Conservation (phyloP, 768 basidiomycete genomes). For the Neoboletus magnificus region DNA sequence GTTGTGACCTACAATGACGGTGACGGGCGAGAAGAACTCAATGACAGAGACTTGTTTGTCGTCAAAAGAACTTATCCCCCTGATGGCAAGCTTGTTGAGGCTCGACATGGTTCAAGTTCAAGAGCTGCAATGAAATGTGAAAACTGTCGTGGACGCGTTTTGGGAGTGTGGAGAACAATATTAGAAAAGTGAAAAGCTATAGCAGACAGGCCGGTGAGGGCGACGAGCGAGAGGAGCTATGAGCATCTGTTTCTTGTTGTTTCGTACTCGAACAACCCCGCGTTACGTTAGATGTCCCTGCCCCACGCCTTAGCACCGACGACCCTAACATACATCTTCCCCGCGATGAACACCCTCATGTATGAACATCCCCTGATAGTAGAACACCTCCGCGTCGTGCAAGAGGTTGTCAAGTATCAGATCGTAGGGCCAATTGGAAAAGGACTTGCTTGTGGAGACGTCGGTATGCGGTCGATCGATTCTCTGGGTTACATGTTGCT, state of each 20-base stretch:
- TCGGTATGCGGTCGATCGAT: constrained; percentile 50
- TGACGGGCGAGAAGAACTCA: constrained; percentile 96
- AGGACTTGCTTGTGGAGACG: constrained; percentile 84
- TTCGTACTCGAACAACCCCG: not conserved
- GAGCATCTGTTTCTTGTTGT: too few species aligned
- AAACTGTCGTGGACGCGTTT: not conserved
- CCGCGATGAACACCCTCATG: constrained; percentile 99
- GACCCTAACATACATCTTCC: constrained; percentile 88
- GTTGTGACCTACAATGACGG: constrained; percentile 98
- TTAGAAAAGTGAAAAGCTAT: not conserved
- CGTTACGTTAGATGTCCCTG: constrained; percentile 57
- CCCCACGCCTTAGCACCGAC: constrained; percentile 79
- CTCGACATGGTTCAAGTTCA: constrained; percentile 60
- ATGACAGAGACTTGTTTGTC: constrained; percentile 92
- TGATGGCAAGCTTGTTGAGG: constrained; percentile 90
- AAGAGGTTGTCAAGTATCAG: constrained; percentile 73
- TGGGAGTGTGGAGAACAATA: not conserved
- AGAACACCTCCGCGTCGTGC: constrained; percentile 73
- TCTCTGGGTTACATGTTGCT: not conserved
- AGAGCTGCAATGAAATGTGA: too few species aligned
- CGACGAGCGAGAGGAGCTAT: not conserved
- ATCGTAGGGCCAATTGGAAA: constrained; percentile 89
- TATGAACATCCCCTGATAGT: constrained; percentile 90
- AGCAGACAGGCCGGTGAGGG: not conserved
- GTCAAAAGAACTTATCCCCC: constrained; percentile 94